A percentile compares a stretch with the other conserved stretches of the same genome.
phyloP scores from a whole-genome alignment of 768 basidiomycete genomes.

The Tulasnella sp. region DNA sequence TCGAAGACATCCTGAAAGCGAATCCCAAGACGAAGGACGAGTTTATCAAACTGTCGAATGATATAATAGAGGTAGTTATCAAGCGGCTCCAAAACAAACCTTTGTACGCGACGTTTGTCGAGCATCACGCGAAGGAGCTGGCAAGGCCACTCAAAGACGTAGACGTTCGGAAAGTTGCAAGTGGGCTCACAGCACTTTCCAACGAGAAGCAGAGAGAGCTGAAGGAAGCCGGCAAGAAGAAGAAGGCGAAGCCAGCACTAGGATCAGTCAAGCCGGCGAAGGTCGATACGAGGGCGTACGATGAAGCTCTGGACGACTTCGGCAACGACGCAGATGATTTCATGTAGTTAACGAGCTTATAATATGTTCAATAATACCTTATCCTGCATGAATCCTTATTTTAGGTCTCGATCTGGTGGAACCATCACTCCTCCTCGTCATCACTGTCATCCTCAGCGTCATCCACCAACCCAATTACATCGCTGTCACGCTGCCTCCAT shows the following conservation, averaged over 20 bases:
- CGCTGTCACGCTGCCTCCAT: slow-evolving; percentile 56
- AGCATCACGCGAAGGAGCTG: slow-evolving; percentile 74
- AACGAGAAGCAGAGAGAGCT: slow-evolving; percentile 95
- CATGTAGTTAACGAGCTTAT: slow-evolving; percentile 57
- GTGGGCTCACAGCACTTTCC: slow-evolving; percentile 75
- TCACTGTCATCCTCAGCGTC: slow-evolving; percentile 54
- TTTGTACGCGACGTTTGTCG: slow-evolving; percentile 76
- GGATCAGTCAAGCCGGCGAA: slow-evolving; percentile 65
- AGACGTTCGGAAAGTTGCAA: slow-evolving; percentile 87
- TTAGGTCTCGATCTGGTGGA: background rate
- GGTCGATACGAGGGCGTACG: slow-evolving; percentile 76
- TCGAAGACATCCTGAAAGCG: slow-evolving; percentile 68
- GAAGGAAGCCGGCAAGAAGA: slow-evolving; percentile 78
- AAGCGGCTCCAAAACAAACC: slow-evolving; percentile 79
- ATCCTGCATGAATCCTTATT: background rate
- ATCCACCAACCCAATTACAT: slow-evolving; percentile 59
- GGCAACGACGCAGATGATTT: slow-evolving; percentile 73
- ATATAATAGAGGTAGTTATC: slow-evolving; percentile 70
- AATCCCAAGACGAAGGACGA: slow-evolving; percentile 89
- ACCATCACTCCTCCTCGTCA: slow-evolving; percentile 35
- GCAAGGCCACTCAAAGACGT: slow-evolving; percentile 78
- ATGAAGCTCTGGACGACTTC: slow-evolving; percentile 88
- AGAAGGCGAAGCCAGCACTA: slow-evolving; percentile 80
- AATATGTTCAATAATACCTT: background rate
- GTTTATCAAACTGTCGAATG: slow-evolving; percentile 66